These are phyloP conservation scores for Pythium periplocum DNA, from an alignment of 352 stramenopile genomes.

Conservation along the genomic window DNA sequence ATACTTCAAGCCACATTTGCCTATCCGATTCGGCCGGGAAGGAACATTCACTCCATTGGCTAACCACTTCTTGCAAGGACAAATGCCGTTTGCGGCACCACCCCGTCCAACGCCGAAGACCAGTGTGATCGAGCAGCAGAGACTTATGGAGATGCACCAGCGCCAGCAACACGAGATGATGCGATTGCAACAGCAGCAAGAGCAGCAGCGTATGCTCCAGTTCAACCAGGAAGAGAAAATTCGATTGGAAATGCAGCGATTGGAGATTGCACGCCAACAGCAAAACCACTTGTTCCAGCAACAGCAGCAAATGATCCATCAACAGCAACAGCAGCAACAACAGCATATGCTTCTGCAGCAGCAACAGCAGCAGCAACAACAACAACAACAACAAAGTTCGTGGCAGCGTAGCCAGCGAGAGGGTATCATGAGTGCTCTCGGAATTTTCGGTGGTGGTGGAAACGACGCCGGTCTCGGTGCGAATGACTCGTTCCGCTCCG, in stretches of 20 bases:
- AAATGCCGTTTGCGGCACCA: constrained; percentile 57
- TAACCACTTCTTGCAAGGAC: constrained; percentile 65
- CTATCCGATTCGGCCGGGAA: constrained; percentile 77
- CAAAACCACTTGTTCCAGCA: constrained; percentile 55
- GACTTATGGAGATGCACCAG: constrained; percentile 53
- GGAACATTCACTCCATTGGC: constrained; percentile 67
- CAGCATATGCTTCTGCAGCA: constrained; percentile 17
- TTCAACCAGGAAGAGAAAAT: constrained; percentile 75
- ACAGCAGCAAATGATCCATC: constrained; percentile 39
- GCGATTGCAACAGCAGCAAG: constrained; percentile 59
- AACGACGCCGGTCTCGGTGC: constrained; percentile 3
- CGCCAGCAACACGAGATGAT: constrained; percentile 63
- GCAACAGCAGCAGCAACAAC: constrained; percentile 63
- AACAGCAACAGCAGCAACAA: constrained; percentile 36
- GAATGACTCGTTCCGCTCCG: constrained; percentile 2
- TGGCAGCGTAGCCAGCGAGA: constrained; percentile 73
- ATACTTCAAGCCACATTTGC: constrained; percentile 87
- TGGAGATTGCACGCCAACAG: constrained; percentile 70
- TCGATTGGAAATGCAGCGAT: constrained; percentile 73
- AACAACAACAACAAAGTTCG: constrained; percentile 69
- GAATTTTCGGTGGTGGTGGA: constrained; percentile 47
- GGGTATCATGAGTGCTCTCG: constrained; percentile 71
- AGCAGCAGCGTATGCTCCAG: constrained; percentile 66
- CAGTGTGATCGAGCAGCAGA: constrained; percentile 42
- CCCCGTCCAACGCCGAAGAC: constrained; percentile 27